Evolutionary conservation across 192 early-diverging fungal genomes (phyloP).

Genomic region (Martensiomyces pterosporus): DNA sequence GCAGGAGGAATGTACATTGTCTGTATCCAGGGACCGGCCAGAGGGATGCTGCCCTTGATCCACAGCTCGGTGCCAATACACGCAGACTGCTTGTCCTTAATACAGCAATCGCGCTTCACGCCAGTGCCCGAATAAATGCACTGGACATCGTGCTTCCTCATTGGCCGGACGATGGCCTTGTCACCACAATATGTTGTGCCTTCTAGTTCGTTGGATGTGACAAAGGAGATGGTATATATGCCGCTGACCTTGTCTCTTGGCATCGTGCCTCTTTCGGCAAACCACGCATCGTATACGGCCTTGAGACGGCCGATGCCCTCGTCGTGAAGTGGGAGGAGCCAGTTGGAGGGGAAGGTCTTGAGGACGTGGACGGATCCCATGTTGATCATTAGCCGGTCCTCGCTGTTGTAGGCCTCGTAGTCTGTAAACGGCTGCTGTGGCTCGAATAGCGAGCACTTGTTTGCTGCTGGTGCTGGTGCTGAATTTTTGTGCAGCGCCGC

Average conservation of each 20-base stretch:
- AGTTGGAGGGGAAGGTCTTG: constrained; percentile 35
- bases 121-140: constrained; percentile 41
- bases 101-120: constrained; percentile 11
- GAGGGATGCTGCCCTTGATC: constrained; percentile 45
- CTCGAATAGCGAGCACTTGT: constrained; percentile 6
- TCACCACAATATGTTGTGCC: constrained; percentile 15
- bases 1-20: constrained; percentile 35
- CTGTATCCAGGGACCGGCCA: constrained; percentile 44
- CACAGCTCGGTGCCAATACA: constrained; percentile 37
- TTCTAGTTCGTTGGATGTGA: constrained; percentile 11
- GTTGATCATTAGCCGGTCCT: constrained; percentile 21
- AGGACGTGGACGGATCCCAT: constrained; percentile 16
- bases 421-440: constrained; percentile 14
- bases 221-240: constrained; percentile 26
- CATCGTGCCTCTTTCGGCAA: constrained; percentile 19
- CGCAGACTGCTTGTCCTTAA: neutral
- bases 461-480: neutral
- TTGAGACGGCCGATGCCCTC: constrained; percentile 40
- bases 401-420: constrained; percentile 26
- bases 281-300: constrained; percentile 40
- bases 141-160: constrained; percentile 27
- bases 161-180: neutral
- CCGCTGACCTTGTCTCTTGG: constrained; percentile 33
- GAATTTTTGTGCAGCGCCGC: constrained; percentile 1
- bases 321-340: constrained; percentile 35